These are phyloP conservation scores for Cardamine chenopodiifolia DNA, from an alignment of 345 rosid species.

Conservation along the genomic window DNA sequence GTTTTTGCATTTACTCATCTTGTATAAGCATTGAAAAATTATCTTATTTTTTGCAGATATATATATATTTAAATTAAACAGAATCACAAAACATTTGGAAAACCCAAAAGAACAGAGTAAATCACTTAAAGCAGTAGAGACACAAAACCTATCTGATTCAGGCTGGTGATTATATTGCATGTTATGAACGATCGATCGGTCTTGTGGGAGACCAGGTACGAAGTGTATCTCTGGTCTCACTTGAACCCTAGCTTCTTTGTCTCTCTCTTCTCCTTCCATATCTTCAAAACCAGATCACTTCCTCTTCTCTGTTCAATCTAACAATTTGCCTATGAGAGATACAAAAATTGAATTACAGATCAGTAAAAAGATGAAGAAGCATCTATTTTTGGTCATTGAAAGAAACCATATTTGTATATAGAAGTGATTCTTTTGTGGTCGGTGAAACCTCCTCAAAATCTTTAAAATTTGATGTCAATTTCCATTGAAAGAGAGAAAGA, in stretches of 20 bases:
- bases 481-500: background rate
- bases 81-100: slow-evolving; percentile 1
- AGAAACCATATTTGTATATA: slow-evolving; percentile 1
- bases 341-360: slow-evolving; percentile 18
- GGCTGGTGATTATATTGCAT: slow-evolving; percentile 26
- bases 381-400: background rate
- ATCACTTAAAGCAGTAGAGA: no score
- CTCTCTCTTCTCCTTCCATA: slow-evolving; percentile 22
- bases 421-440: background rate
- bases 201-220: background rate
- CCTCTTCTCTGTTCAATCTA: slow-evolving; percentile 17
- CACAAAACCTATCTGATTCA: slow-evolving; percentile 30
- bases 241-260: slow-evolving; percentile 18
- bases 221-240: background rate
- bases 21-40: background rate
- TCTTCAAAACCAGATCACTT: slow-evolving; percentile 8
- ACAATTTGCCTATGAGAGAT: slow-evolving; percentile 11
- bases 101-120: background rate
- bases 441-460: slow-evolving; percentile 29
- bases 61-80: no score
- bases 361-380: background rate
- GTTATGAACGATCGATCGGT: background rate
- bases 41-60: background rate
- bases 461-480: slow-evolving; percentile 1
- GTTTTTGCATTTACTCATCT: background rate